Evolutionary conservation across 352 stramenopile species (phyloP).

Genomic region (Globisporangium canariense): DNA sequence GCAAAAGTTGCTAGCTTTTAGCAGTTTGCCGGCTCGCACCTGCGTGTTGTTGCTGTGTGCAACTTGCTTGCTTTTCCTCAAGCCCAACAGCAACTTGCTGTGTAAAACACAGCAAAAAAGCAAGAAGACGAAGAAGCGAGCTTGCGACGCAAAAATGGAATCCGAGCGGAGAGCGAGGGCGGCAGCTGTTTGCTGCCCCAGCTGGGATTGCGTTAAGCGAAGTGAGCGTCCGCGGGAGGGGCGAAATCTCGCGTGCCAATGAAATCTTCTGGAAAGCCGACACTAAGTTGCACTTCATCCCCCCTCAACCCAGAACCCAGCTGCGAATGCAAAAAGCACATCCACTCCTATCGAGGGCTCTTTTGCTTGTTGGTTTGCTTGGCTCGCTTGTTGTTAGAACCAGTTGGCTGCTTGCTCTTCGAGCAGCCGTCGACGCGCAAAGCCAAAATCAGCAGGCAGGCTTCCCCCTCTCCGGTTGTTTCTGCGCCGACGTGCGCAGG

Average conservation of each 20-base stretch:
- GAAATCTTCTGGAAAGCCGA: too few species aligned
- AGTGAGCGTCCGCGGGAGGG: neutral
- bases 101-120: neutral
- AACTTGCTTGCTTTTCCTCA: neutral
- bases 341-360: constrained; percentile 8
- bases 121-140: neutral
- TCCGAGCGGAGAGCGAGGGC: constrained; percentile 6
- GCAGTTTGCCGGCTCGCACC: neutral
- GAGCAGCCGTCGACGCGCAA: neutral
- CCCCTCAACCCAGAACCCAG: constrained; percentile 7
- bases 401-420: neutral
- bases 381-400: neutral
- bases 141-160: constrained; percentile 3
- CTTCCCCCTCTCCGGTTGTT: constrained; percentile 6
- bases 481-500: neutral
- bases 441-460: constrained; percentile 4
- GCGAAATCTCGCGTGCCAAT: neutral
- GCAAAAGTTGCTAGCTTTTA: neutral
- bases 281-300: neutral
- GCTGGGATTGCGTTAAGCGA: constrained; percentile 12
- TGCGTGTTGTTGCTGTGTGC: neutral
- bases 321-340: constrained; percentile 8
- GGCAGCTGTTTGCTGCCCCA: constrained; percentile 8
- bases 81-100: neutral
- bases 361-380: neutral